Evolutionary conservation across 768 basidiomycete species (phyloP).

Genomic region (Xerocomus spinulosus): DNA sequence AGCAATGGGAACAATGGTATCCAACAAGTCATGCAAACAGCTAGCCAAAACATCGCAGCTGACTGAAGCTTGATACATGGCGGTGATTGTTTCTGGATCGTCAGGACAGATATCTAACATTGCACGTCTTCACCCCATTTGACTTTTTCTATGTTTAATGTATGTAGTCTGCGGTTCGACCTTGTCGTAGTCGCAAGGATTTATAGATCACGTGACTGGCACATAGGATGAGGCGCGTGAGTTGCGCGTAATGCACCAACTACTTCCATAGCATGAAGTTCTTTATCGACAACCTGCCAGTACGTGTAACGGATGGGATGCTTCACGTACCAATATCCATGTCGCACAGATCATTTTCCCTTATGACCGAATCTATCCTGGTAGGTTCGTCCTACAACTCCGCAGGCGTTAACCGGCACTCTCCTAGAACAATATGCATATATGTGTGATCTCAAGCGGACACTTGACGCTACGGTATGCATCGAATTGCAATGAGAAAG

Average conservation of each 20-base stretch:
- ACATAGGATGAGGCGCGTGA: no score
- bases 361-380: constrained; percentile 94
- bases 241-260: background rate
- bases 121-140: no score
- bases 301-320: constrained; percentile 26
- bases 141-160: background rate
- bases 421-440: constrained; percentile 93
- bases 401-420: constrained; percentile 6
- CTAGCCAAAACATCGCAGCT: constrained; percentile 34
- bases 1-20: constrained; percentile 30
- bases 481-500: background rate
- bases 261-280: constrained; percentile 58
- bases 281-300: constrained; percentile 75
- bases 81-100: no score
- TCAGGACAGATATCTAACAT: no score
- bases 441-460: constrained; percentile 97
- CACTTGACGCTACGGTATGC: constrained; percentile 86
- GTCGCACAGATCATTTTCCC: constrained; percentile 73
- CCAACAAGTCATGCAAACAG: constrained; percentile 30
- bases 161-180: background rate
- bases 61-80: no score
- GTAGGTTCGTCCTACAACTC: constrained; percentile 37
- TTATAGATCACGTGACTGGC: constrained; percentile 19
- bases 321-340: background rate
- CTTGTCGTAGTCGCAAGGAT: no score